phyloP scores from a whole-genome alignment of 495 filamentous ascomycete species.

The Cladorrhinum samala region DNA sequence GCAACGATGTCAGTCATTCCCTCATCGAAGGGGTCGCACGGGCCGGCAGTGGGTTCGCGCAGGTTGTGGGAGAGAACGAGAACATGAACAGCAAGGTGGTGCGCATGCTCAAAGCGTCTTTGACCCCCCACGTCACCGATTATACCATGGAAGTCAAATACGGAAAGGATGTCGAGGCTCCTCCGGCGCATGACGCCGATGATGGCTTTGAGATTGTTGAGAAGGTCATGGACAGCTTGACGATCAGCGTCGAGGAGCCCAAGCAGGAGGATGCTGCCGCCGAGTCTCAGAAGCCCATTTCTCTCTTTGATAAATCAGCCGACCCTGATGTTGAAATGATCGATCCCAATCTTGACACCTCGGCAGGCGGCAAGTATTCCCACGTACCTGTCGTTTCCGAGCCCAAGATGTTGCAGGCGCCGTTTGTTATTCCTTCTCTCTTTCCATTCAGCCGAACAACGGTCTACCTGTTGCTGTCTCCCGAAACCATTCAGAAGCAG shows the following conservation, averaged over 20 bases:
- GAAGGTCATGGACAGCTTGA: slow-evolving; percentile 41
- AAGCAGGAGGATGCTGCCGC: slow-evolving; percentile 4
- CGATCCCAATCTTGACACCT: slow-evolving; percentile 20
- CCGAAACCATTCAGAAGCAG: slow-evolving; percentile 35
- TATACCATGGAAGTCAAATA: slow-evolving; percentile 58
- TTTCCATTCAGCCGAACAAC: slow-evolving; percentile 57
- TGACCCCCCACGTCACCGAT: slow-evolving; percentile 54
- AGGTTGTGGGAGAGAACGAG: slow-evolving; percentile 52
- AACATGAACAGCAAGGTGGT: slow-evolving; percentile 58
- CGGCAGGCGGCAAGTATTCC: slow-evolving; percentile 31
- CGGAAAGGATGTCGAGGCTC: slow-evolving; percentile 22
- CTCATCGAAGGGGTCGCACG: slow-evolving; percentile 62
- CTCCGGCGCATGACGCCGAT: slow-evolving; percentile 21
- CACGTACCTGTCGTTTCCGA: slow-evolving; percentile 43
- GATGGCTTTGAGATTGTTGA: slow-evolving; percentile 55
- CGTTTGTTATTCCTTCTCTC: slow-evolving; percentile 54
- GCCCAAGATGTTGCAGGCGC: slow-evolving; percentile 57
- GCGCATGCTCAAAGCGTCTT: slow-evolving; percentile 63
- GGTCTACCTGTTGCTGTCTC: slow-evolving; percentile 57
- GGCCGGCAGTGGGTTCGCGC: slow-evolving; percentile 62
- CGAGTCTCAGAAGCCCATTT: slow-evolving; percentile 40
- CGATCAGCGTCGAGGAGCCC: slow-evolving; percentile 17
- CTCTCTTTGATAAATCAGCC: slow-evolving; percentile 48
- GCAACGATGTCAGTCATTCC: slow-evolving; percentile 52
- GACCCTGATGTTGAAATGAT: slow-evolving; percentile 36